phyloP scores from a whole-genome alignment of 495 filamentous ascomycete genomes.

The Aspergillus nanangensis region DNA sequence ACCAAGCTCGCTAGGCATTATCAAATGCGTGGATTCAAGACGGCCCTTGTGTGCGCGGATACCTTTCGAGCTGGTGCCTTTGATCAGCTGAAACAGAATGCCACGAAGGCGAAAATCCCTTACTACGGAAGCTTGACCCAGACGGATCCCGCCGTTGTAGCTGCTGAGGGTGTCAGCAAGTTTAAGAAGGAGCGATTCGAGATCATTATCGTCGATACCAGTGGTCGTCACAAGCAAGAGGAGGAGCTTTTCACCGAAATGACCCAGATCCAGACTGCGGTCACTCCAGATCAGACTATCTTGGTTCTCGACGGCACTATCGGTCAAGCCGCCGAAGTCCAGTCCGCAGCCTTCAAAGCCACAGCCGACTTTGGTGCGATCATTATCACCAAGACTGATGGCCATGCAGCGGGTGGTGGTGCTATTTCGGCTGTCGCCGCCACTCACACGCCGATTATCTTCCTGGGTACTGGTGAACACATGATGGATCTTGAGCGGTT shows the following conservation, averaged over 20 bases:
- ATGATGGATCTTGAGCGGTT: constrained; percentile 94
- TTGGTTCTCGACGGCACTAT: constrained; percentile 97
- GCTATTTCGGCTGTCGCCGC: constrained; percentile 98
- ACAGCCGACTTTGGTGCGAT: constrained; percentile 97
- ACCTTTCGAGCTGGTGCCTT: constrained; percentile 98
- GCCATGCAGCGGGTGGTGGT: constrained; percentile 89
- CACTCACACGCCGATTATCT: constrained; percentile 94
- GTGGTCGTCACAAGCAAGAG: constrained; percentile 90
- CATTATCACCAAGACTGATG: constrained; percentile 98
- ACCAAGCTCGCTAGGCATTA: constrained; percentile 97
- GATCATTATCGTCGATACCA: constrained; percentile 97
- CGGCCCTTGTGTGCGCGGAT: constrained; percentile 94
- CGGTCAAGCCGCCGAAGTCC: constrained; percentile 90
- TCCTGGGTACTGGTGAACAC: constrained; percentile 96
- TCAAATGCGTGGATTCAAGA: constrained; percentile 87
- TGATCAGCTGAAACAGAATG: constrained; percentile 98
- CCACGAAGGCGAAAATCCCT: constrained; percentile 96
- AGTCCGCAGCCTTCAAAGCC: constrained; percentile 95
- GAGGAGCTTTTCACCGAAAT: constrained; percentile 95
- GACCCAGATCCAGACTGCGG: constrained; percentile 91
- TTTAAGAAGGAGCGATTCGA: constrained; percentile 99
- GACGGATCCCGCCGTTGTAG: constrained; percentile 91
- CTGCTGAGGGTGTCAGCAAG: constrained; percentile 90
- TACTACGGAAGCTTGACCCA: constrained; percentile 96
- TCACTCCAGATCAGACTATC: constrained; percentile 94